These are phyloP conservation scores for Aeschynomene evenia DNA, from an alignment of 306 rosid species.

Conservation along the genomic window DNA sequence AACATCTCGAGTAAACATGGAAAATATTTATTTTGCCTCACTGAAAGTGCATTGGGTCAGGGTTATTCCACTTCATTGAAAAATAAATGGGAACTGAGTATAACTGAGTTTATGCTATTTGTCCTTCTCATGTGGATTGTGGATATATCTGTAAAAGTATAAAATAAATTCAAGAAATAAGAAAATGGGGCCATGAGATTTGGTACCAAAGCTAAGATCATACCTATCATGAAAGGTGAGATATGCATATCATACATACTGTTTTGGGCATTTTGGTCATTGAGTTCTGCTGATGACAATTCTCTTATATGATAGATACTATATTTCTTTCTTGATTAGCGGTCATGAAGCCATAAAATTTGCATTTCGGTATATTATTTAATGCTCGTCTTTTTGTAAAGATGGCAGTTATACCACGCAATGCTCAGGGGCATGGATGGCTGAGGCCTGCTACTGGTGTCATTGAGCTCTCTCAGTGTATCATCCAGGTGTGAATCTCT, in stretches of 20 bases:
- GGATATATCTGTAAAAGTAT: slow-evolving; percentile 13
- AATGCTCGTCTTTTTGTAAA: slow-evolving; percentile 38
- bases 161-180: slow-evolving; percentile 12
- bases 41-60: neutral
- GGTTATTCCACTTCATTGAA: neutral
- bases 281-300: slow-evolving; percentile 3
- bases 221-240: slow-evolving; percentile 17
- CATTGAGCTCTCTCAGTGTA: slow-evolving; percentile 90
- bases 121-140: neutral
- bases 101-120: slow-evolving; percentile 15
- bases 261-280: neutral
- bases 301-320: slow-evolving; percentile 20
- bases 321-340: slow-evolving; percentile 21
- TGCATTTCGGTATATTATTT: slow-evolving; percentile 20
- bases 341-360: slow-evolving; percentile 14
- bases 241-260: neutral
- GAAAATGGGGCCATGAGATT: neutral
- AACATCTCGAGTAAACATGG: neutral
- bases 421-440: slow-evolving; percentile 97
- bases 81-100: neutral
- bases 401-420: slow-evolving; percentile 97
- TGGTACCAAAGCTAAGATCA: neutral
- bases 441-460: slow-evolving; percentile 98
- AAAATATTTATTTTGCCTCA: slow-evolving; percentile 17
- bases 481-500: slow-evolving; percentile 76